Evolutionary conservation across 768 basidiomycete species (phyloP).

Genomic region (Lactifluus subvellereus): DNA sequence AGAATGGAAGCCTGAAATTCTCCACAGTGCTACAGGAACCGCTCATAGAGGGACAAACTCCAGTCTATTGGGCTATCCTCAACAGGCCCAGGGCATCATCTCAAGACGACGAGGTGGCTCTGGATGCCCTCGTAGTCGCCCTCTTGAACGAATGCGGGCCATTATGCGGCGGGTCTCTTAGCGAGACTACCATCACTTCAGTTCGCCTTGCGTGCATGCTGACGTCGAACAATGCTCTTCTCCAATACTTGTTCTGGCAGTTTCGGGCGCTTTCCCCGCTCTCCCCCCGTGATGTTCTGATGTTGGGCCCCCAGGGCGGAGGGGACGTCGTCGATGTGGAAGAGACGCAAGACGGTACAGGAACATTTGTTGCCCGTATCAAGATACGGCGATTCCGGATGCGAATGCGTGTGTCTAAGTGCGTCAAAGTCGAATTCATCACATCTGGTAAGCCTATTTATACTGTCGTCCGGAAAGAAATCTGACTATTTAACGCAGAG

Average conservation of each 20-base stretch:
- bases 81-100: constrained; percentile 35
- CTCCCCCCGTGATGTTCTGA: constrained; percentile 45
- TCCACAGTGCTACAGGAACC: constrained; percentile 54
- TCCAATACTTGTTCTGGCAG: constrained; percentile 47
- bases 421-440: constrained; percentile 58
- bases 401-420: constrained; percentile 56
- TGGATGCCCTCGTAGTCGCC: constrained; percentile 39
- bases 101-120: constrained; percentile 13
- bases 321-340: constrained; percentile 46
- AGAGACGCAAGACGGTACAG: constrained; percentile 36
- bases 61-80: constrained; percentile 69
- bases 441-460: constrained; percentile 40
- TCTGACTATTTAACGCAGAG: constrained; percentile 31
- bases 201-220: constrained; percentile 61
- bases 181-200: constrained; percentile 33
- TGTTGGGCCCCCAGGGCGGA: constrained; percentile 37
- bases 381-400: constrained; percentile 56
- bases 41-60: constrained; percentile 56
- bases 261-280: constrained; percentile 47
- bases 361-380: constrained; percentile 49
- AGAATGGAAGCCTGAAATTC: constrained; percentile 42
- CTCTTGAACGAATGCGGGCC: constrained; percentile 41
- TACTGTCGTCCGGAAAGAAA: neutral
- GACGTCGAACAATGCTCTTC: constrained; percentile 53
- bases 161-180: constrained; percentile 25